These are phyloP conservation scores for Elsinoe arachidis DNA, from an alignment of 2,329 filamentous ascomycete species.

Conservation along the genomic window DNA sequence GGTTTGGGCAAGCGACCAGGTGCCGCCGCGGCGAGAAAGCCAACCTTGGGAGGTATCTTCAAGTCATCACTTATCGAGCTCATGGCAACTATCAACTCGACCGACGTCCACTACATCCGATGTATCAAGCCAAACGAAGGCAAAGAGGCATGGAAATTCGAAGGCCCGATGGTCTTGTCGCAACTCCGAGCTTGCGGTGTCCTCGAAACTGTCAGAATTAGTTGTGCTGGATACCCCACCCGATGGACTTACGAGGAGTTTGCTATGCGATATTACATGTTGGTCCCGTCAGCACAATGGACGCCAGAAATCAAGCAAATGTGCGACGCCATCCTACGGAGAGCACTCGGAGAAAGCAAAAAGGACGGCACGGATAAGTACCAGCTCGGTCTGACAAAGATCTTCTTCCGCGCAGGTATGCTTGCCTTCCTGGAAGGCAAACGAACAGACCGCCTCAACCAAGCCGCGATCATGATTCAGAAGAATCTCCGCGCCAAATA, in stretches of 20 bases:
- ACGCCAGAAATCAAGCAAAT: slow-evolving; percentile 88
- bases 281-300: slow-evolving; percentile 83
- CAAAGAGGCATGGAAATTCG: slow-evolving; percentile 95
- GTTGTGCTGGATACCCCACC: slow-evolving; percentile 92
- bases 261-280: slow-evolving; percentile 94
- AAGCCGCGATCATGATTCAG: slow-evolving; percentile 94
- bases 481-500: slow-evolving; percentile 96
- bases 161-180: slow-evolving; percentile 96
- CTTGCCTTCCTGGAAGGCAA: slow-evolving; percentile 94
- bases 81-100: slow-evolving; percentile 96
- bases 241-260: slow-evolving; percentile 99
- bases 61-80: slow-evolving; percentile 96
- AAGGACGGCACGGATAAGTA: slow-evolving; percentile 75
- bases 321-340: slow-evolving; percentile 84
- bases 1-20: slow-evolving; percentile 74
- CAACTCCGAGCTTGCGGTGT: slow-evolving; percentile 98
- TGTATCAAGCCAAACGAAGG: slow-evolving; percentile 99
- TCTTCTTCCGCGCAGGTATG: slow-evolving; percentile 99
- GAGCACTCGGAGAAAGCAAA: slow-evolving; percentile 64
- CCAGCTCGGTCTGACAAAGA: slow-evolving; percentile 94
- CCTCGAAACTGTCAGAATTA: slow-evolving; percentile 94
- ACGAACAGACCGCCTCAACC: slow-evolving; percentile 79
- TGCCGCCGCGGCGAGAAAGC: slow-evolving; percentile 89
- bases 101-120: slow-evolving; percentile 96
- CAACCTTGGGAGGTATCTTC: slow-evolving; percentile 96